These are phyloP conservation scores for Phytopythium sindhum DNA, from an alignment of 352 stramenopile species.

Conservation along the genomic window DNA sequence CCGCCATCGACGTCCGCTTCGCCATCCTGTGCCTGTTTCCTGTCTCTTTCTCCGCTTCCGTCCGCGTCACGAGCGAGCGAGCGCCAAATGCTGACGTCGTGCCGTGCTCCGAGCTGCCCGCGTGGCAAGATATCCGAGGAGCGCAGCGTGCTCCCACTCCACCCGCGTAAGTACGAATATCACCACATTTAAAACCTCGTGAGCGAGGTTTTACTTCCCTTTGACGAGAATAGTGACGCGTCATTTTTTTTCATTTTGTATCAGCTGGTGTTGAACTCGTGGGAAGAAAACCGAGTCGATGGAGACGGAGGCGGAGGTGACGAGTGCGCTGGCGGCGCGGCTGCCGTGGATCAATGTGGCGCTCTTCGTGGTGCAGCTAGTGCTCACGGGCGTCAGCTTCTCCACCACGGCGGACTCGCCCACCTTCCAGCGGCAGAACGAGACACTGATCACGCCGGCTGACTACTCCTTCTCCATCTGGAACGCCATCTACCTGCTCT, in stretches of 20 bases:
- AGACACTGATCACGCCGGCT: constrained; percentile 57
- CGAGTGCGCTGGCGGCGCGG: too few species aligned
- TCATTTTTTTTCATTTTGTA: background rate
- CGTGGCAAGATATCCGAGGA: constrained; percentile 13
- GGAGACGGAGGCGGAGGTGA: background rate
- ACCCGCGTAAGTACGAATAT: background rate
- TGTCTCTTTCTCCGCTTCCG: background rate
- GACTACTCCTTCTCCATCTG: constrained; percentile 61
- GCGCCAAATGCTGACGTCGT: constrained; percentile 19
- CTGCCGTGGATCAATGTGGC: constrained; percentile 51
- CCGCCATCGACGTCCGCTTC: constrained; percentile 18
- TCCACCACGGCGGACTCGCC: constrained; percentile 19
- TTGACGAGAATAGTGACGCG: background rate
- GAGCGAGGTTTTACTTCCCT: background rate
- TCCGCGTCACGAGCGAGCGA: background rate
- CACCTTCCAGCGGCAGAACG: constrained; percentile 22
- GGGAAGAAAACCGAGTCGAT: too few species aligned
- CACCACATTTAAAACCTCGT: background rate
- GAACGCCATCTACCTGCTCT: constrained; percentile 62
- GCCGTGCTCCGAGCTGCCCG: background rate
- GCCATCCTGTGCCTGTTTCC: constrained; percentile 5
- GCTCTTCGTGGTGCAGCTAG: constrained; percentile 49
- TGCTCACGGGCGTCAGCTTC: constrained; percentile 37
- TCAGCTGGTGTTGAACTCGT: background rate
- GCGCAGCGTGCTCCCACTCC: background rate